Percentiles rank a stretch among this genome's conserved stretches.
Conservation (phyloP, 768 basidiomycete species). For the Trametopsis cervina region DNA sequence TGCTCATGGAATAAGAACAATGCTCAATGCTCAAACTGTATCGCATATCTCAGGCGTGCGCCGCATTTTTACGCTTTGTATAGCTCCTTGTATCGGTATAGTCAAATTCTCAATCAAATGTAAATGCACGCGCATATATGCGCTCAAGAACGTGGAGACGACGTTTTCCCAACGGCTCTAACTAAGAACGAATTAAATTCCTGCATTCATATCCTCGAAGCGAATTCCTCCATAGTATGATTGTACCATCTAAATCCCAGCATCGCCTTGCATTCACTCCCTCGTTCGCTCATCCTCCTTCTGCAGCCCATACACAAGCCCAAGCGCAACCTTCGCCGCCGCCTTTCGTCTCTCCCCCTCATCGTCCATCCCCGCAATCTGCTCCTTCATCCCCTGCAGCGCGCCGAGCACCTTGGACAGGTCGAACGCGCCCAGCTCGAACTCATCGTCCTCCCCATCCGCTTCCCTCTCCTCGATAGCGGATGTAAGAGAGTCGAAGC, state of each 20-base stretch:
- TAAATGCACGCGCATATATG: no score
- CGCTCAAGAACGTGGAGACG: no score
- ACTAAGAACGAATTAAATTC: no score
- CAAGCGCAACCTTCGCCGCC: slow-evolving; percentile 67
- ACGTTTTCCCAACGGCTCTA: no score
- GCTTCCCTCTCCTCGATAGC: slow-evolving; percentile 9
- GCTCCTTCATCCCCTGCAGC: slow-evolving; percentile 64
- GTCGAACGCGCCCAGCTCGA: slow-evolving; percentile 41
- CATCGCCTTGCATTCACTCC: no score
- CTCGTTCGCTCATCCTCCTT: slow-evolving; percentile 10
- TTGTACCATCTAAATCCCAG: no score
- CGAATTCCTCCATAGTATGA: no score
- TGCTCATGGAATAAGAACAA: background rate
- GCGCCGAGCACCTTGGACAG: slow-evolving; percentile 51
- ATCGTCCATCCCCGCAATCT: slow-evolving; percentile 62
- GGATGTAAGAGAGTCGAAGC: background rate
- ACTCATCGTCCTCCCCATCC: slow-evolving; percentile 17
- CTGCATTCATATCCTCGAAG: no score
- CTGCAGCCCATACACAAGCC: slow-evolving; percentile 63
- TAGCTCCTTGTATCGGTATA: background rate
- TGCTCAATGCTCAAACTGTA: background rate
- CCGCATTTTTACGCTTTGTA: background rate
- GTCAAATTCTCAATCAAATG: no score
- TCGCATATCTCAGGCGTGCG: background rate
- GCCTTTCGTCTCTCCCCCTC: slow-evolving; percentile 58